Percentiles rank a stretch among this genome's conserved stretches.
Evolutionary conservation across 805 yeast species (phyloP).

Genomic region (Zygoascus tannicola): DNA sequence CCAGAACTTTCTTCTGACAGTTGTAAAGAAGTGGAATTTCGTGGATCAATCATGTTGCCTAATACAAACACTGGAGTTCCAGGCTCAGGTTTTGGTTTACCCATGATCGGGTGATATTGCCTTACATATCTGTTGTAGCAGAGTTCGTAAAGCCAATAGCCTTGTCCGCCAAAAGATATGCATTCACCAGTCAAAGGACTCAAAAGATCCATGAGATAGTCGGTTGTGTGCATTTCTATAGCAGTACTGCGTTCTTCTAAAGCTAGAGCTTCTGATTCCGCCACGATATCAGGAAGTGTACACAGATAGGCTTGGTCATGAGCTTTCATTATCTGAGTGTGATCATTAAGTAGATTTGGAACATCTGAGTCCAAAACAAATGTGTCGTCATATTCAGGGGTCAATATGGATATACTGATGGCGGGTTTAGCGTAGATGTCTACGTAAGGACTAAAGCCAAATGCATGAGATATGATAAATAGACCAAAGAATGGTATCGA

Average conservation of each 20-base stretch:
- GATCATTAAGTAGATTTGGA: not conserved
- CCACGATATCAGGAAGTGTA: conserved; percentile 9
- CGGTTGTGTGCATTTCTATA: not conserved
- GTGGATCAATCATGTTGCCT: conserved; percentile 17
- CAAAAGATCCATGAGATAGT: not conserved
- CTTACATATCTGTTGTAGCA: conserved; percentile 41
- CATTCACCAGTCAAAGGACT: conserved; percentile 18
- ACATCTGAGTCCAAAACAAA: conserved; percentile 1
- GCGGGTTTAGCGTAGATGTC: conserved; percentile 10
- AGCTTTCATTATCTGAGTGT: conserved; percentile 10
- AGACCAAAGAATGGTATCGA: too few relatives aligned
- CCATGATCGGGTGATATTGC: conserved; percentile 35
- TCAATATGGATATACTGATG: not conserved
- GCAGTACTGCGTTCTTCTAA: not conserved
- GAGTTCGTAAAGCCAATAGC: conserved; percentile 48
- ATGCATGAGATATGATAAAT: too few relatives aligned
- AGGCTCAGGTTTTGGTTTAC: conserved; percentile 7
- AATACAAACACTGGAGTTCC: conserved; percentile 24
- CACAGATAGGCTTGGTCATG: conserved; percentile 16
- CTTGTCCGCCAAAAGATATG: conserved; percentile 23
- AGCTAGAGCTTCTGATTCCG: not conserved
- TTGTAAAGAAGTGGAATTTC: not conserved
- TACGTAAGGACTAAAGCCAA: conserved; percentile 6
- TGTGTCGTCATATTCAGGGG: not conserved
- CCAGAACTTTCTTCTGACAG: not conserved